These are phyloP conservation scores for Zoysia matrella DNA, from an alignment of 202 grass and related monocot species.

Conservation along the genomic window DNA sequence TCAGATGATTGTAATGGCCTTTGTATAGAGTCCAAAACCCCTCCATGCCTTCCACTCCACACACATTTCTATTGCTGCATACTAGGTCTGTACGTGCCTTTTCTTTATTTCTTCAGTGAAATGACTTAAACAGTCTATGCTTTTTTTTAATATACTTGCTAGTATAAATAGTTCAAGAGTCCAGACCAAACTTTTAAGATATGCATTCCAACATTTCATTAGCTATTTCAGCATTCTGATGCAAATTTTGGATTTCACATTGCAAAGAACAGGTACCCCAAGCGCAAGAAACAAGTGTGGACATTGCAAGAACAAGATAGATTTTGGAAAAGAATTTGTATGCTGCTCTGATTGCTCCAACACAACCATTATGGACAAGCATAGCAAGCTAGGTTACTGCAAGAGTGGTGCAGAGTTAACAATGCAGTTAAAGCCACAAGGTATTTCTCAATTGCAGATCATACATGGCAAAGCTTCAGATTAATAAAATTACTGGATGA, in stretches of 20 bases:
- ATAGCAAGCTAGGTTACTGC: conserved; percentile 68
- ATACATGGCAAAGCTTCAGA: neutral
- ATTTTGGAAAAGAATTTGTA: conserved; percentile 82
- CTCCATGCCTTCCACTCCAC: conserved; percentile 77
- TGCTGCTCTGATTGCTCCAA: conserved; percentile 83
- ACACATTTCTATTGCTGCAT: conserved; percentile 79
- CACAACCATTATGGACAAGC: conserved; percentile 64
- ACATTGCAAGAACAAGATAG: conserved; percentile 72
- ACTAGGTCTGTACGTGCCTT: conserved; percentile 52
- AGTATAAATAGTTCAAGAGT: conserved; percentile 1
- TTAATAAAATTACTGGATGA: neutral
- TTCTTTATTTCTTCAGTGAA: conserved; percentile 15
- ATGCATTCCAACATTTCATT: neutral
- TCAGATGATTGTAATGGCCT: conserved; percentile 71
- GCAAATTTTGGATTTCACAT: conserved; percentile 13
- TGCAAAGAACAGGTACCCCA: conserved; percentile 62
- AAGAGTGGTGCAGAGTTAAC: conserved; percentile 56
- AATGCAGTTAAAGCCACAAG: conserved; percentile 73
- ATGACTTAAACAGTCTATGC: neutral
- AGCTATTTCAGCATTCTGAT: conserved; percentile 25
- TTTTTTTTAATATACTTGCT: neutral
- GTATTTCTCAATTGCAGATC: conserved; percentile 34
- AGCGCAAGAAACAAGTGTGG: conserved; percentile 64
- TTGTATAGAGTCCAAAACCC: conserved; percentile 54
- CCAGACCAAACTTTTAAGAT: neutral